Base-by-base conservation (phyloP, 805 yeast species). In the Soucietia sequanensis region DNA sequence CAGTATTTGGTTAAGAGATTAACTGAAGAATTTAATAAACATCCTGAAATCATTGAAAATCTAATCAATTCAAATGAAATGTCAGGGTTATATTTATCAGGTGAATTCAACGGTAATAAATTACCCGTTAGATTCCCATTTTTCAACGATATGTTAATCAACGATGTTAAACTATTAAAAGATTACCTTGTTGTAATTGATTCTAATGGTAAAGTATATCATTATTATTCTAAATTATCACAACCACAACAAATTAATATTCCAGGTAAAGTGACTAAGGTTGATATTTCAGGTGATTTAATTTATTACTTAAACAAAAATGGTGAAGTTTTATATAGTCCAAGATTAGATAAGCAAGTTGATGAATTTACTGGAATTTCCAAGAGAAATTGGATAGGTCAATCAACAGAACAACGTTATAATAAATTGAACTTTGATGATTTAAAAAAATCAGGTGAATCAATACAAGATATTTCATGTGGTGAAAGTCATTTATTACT, bases 401-500 rank as follows among this genome's bases (percentile, higher is more conserved):
- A 36, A 34, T 13, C 39, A 2, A 38, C 29, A 10, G 29, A 27
- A 5, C 25, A 38, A 8, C 18, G 13, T 18, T 40, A 30, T 33
- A 35, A 43, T 18, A 29, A 31, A 12, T 23, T 52, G 16, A 32
- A 36, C 4, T 30, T 44, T 14, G 23, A 18, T n/a, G 22, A 24
- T 27, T 19, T 46, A 46, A 2, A 42, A 12, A 37, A 31, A 11
- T 37, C 51, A 23, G 55, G 62, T 15, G 68, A 67, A 34, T 65
- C 70, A 24, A 63, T 77, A 2, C 33, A 48, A 5, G 73, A 78
- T 24, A 63, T 82, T 29, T 61, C 70, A 24, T 57, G 75, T 3
- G 99, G 99, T 8, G 60, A 61, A 6, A 68, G 71, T 33, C 97
- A 93, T 59, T 48, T 90, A 7, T 70, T 85, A n/a, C 52, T 84